Conservation (phyloP, 768 basidiomycete species). For the Russula lepida region DNA sequence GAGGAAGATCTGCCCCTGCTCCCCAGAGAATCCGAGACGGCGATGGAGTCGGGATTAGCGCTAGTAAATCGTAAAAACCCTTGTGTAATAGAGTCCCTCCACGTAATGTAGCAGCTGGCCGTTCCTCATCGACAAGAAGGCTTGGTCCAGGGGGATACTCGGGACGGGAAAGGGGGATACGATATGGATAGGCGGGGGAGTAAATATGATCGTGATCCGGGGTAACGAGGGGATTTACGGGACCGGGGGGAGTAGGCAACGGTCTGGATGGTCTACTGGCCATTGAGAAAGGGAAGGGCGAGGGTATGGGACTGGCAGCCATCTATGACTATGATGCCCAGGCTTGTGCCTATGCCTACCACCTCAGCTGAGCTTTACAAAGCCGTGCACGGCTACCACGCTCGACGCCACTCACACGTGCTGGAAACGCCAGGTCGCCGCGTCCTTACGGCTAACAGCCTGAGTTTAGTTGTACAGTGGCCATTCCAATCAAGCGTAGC, state of each 20-base stretch:
- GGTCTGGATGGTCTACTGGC: constrained; percentile 15
- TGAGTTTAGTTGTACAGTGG: background rate
- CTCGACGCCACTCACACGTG: constrained; percentile 16
- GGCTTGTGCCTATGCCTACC: too few relatives aligned
- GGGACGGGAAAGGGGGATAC: constrained; percentile 33
- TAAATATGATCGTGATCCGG: constrained; percentile 11
- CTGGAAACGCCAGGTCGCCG: background rate
- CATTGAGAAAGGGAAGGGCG: constrained; percentile 1
- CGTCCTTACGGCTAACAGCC: background rate
- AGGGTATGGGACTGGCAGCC: background rate
- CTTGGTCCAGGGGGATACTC: constrained; percentile 23
- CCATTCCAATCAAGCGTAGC: background rate
- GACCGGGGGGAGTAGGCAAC: constrained; percentile 17
- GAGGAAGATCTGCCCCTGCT: constrained; percentile 26
- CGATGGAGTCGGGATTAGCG: constrained; percentile 59
- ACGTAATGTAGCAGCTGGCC: constrained; percentile 43
- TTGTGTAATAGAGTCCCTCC: constrained; percentile 74
- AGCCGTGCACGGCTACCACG: constrained; percentile 5
- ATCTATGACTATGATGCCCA: too few relatives aligned
- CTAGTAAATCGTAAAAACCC: constrained; percentile 82
- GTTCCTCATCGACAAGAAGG: constrained; percentile 32
- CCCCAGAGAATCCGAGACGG: constrained; percentile 61
- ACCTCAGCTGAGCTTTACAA: background rate
- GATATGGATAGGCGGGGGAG: constrained; percentile 17
- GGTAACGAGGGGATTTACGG: background rate